Conservation (phyloP, 352 stramenopile genomes). For the Phytophthora tentaculata region DNA sequence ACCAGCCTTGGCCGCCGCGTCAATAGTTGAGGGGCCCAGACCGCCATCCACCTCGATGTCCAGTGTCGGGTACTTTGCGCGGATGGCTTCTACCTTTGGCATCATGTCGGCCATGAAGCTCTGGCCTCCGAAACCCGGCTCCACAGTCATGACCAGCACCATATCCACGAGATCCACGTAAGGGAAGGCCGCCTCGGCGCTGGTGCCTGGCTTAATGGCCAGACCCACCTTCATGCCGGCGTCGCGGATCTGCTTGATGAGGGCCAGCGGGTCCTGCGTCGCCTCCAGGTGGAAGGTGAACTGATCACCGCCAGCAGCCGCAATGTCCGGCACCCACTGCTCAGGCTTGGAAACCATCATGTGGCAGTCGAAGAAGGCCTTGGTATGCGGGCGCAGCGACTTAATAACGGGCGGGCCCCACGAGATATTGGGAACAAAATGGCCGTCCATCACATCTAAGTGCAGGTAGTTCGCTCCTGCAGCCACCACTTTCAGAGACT, state of each 20-base stretch:
- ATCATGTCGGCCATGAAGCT: slow-evolving; percentile 97
- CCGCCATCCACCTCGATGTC: slow-evolving; percentile 99
- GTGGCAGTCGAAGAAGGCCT: slow-evolving; percentile 97
- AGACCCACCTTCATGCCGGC: slow-evolving; percentile 96
- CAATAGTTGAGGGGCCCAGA: slow-evolving; percentile 93
- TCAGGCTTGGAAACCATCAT: slow-evolving; percentile 97
- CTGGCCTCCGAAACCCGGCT: slow-evolving; percentile 97
- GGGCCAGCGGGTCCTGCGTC: slow-evolving; percentile 65
- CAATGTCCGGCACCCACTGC: slow-evolving; percentile 96
- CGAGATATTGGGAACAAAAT: slow-evolving; percentile 98
- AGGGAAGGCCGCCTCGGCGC: slow-evolving; percentile 86
- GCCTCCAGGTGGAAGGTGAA: slow-evolving; percentile 98
- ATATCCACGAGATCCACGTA: slow-evolving; percentile 93
- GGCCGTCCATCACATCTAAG: slow-evolving; percentile 98
- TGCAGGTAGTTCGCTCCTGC: slow-evolving; percentile 96
- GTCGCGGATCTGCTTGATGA: slow-evolving; percentile 87
- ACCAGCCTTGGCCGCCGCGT: slow-evolving; percentile 92
- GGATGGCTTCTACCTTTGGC: slow-evolving; percentile 91
- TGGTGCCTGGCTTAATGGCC: slow-evolving; percentile 94
- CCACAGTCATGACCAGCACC: slow-evolving; percentile 98
- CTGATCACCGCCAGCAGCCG: slow-evolving; percentile 93
- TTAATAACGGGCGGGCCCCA: slow-evolving; percentile 97
- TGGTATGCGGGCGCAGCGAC: slow-evolving; percentile 86
- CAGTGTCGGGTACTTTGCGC: slow-evolving; percentile 91
- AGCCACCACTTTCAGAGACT: slow-evolving; percentile 90